phyloP scores from a whole-genome alignment of 1,284 basidiomycete genomes.

The Sporisorium scitamineum region DNA sequence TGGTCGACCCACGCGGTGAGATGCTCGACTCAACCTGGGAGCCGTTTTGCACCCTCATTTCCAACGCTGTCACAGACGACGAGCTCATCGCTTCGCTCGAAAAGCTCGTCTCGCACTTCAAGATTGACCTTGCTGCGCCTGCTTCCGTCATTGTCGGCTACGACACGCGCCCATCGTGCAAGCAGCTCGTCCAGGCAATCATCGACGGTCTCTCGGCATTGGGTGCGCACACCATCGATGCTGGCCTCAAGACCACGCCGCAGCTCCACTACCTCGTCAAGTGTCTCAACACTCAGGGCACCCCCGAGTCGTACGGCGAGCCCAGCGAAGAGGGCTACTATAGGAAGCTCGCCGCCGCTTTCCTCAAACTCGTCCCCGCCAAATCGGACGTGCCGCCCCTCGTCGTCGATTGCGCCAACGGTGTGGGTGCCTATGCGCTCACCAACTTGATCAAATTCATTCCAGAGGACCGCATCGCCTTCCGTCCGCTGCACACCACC shows the following conservation, averaged over 20 bases:
- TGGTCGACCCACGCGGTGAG: constrained; percentile 97
- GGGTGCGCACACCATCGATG: constrained; percentile 68
- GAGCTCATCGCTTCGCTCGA: constrained; percentile 80
- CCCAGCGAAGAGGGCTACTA: constrained; percentile 89
- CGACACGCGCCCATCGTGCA: constrained; percentile 91
- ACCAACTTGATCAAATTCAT: constrained; percentile 59
- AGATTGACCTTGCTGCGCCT: constrained; percentile 83
- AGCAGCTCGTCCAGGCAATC: constrained; percentile 82
- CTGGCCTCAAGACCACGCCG: constrained; percentile 90
- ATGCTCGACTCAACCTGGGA: constrained; percentile 99
- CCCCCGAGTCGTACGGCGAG: constrained; percentile 80
- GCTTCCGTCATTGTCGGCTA: constrained; percentile 88
- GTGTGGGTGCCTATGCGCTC: constrained; percentile 81
- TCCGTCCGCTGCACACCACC: constrained; percentile 57
- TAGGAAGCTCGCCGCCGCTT: constrained; percentile 85
- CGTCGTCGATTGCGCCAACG: constrained; percentile 95
- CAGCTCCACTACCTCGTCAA: constrained; percentile 95
- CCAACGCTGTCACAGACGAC: constrained; percentile 82
- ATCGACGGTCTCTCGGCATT: constrained; percentile 84
- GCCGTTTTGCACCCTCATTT: constrained; percentile 84
- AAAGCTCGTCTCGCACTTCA: constrained; percentile 76
- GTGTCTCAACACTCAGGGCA: constrained; percentile 84
- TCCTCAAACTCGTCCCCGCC: constrained; percentile 79
- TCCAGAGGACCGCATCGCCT: constrained; percentile 49
- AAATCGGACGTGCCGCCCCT: constrained; percentile 72